Conservation (phyloP, 139 green algal species). For the Chlorella sp. region DNA sequence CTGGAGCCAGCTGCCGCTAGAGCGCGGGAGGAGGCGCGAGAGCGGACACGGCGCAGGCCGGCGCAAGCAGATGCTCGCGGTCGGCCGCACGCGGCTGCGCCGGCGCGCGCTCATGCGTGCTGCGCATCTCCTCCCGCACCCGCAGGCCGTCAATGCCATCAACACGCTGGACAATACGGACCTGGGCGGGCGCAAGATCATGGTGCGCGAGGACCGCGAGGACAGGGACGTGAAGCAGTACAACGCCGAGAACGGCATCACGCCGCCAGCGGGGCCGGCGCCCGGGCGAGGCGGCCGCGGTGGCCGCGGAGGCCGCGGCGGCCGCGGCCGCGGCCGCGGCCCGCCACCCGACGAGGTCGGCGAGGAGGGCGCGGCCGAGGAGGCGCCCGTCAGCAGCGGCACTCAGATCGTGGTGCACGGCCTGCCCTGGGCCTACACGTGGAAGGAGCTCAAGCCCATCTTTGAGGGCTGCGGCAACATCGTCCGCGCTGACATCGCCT, state of each 20-base stretch:
- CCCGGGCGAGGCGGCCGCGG: conserved; percentile 10
- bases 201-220: conserved; percentile 94
- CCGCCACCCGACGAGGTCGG: conserved; percentile 3
- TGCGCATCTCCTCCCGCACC: too few relatives aligned
- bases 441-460: conserved; percentile 79
- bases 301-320: conserved; percentile 18
- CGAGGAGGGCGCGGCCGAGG: conserved; percentile 42
- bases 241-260: conserved; percentile 45
- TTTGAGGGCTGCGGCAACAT: conserved; percentile 72
- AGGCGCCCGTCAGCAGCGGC: conserved; percentile 55
- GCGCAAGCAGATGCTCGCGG: too few relatives aligned
- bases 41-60: too few relatives aligned
- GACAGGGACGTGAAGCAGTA: conserved; percentile 92
- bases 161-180: conserved; percentile 69
- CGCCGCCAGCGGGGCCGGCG: neutral
- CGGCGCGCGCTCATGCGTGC: too few relatives aligned
- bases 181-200: conserved; percentile 83
- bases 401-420: conserved; percentile 91
- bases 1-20: too few relatives aligned
- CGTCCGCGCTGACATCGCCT: conserved; percentile 75
- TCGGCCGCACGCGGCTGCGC: too few relatives aligned
- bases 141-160: conserved; percentile 64
- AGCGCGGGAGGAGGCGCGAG: too few relatives aligned
- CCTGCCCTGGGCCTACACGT: conserved; percentile 87
- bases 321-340: conserved; percentile 23